Base-by-base conservation (phyloP, 1,284 basidiomycete species). In the Kalmanozyma brasiliensis region DNA sequence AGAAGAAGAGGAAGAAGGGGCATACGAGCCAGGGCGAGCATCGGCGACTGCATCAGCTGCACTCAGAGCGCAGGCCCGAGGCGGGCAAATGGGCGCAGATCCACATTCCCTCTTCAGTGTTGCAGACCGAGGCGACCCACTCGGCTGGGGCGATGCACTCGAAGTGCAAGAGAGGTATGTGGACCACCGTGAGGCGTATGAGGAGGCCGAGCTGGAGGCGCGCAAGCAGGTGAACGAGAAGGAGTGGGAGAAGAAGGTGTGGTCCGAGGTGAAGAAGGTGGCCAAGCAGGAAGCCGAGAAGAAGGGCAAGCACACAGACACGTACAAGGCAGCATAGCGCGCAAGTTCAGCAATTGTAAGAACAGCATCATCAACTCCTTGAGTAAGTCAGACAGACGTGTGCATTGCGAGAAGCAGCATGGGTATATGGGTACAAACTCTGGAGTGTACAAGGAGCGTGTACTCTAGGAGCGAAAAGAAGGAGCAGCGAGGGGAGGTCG, bases 141-240 rank as follows among this genome's bases (percentile, higher is more conserved):
- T 60, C 6, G 76, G 75, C n/a, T 77, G 74, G 76, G 74, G 72
- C 20, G 55, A 66, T 32, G 67, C 72, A 20, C 43, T 59, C 17
- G 77, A 79, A 29, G 74, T 79, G 37, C 76, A 79, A 33, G 77
- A 79, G 40, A 45, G 77, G 23, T 79, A 70, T 41, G 48, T 79
- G 24, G 76, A 77, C 44, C 68, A 73, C 33, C 42, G 57, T 3
- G 49, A 70, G 4, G 17, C 61, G 17, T 76, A 65, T 30, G 63
- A 70, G 16, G 66, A 64, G 47, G 38, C 41, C 8, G 63, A 71
- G 32, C 35, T 36, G 42, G 56, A 67, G 33, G 56, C 67, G 52
- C 44, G 56, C 17, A 59, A 67, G 44, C 46, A 73, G 42, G 33
- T 37, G 29, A 30, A 63, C 19, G 70, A 68, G 24, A 59, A 73